Conservation (phyloP, 2,329 filamentous ascomycete species). For the Thermothelomyces thermophilus region DNA sequence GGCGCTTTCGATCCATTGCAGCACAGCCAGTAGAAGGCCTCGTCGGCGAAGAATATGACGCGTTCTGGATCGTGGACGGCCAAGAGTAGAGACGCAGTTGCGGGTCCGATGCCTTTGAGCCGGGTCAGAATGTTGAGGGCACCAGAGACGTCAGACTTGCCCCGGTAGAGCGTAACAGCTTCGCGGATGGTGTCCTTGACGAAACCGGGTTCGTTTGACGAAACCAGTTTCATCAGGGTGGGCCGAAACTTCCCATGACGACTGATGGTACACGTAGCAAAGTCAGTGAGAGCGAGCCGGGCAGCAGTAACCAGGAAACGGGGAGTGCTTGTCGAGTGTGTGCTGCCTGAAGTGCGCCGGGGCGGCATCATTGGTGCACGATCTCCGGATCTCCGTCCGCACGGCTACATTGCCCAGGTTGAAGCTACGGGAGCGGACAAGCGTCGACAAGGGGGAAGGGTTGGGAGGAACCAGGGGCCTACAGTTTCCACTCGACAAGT, state of each 20-base stretch:
- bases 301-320: neutral
- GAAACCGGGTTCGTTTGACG: constrained; percentile 51
- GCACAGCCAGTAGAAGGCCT: constrained; percentile 67
- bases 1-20: constrained; percentile 42
- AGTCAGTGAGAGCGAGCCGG: constrained; percentile 36
- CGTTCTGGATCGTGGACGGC: constrained; percentile 53
- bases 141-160: constrained; percentile 30
- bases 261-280: constrained; percentile 40
- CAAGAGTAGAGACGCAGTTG: constrained; percentile 69
- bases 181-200: constrained; percentile 47
- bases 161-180: constrained; percentile 43
- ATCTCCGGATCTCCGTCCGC: constrained; percentile 1
- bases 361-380: neutral
- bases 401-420: constrained; percentile 3
- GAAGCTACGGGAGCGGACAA: neutral
- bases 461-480: too few species aligned
- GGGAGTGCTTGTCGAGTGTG: constrained; percentile 11
- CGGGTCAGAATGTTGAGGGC: constrained; percentile 50
- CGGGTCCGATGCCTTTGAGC: constrained; percentile 71
- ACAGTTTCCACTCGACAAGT: constrained; percentile 68
- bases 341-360: too few species aligned
- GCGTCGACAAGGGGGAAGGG: constrained; percentile 2
- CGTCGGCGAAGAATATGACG: constrained; percentile 73
- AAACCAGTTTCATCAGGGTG: constrained; percentile 52
- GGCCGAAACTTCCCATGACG: constrained; percentile 59